Percentiles rank a stretch among this genome's conserved stretches.
phyloP scores from a whole-genome alignment of 768 basidiomycete species.

The Trametopsis cervina region DNA sequence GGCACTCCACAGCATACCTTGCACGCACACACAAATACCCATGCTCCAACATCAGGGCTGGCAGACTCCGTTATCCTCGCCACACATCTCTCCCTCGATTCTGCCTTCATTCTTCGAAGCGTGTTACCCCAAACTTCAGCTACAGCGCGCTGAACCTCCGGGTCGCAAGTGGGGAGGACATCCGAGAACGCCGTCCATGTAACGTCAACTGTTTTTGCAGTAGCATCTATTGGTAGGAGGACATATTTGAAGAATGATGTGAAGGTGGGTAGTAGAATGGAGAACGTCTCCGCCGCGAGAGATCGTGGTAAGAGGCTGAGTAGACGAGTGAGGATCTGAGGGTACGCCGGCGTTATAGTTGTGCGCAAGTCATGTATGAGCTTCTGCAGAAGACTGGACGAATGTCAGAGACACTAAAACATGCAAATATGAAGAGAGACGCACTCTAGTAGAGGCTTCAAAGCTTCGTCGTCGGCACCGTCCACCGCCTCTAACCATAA shows the following conservation, averaged over 20 bases:
- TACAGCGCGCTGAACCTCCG: constrained; percentile 68
- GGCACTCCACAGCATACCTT: constrained; percentile 42
- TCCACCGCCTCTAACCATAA: constrained; percentile 58
- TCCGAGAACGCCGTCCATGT: constrained; percentile 53
- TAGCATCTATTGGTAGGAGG: constrained; percentile 53
- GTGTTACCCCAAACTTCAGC: constrained; percentile 87
- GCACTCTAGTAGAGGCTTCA: constrained; percentile 72
- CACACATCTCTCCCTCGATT: constrained; percentile 50
- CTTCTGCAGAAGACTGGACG: constrained; percentile 64
- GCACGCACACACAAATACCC: constrained; percentile 73
- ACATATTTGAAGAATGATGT: constrained; percentile 67
- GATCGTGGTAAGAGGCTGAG: constrained; percentile 50
- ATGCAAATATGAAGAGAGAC: constrained; percentile 21
- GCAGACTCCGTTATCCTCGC: constrained; percentile 38
- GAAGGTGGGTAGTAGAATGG: constrained; percentile 59
- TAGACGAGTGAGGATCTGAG: constrained; percentile 45
- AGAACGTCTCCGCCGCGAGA: constrained; percentile 54
- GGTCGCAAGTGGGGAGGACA: constrained; percentile 50
- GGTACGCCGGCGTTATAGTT: constrained; percentile 60
- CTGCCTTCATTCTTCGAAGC: constrained; percentile 62
- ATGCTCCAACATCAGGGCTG: constrained; percentile 59
- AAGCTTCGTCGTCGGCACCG: constrained; percentile 61
- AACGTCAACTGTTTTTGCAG: constrained; percentile 29
- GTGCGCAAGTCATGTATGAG: constrained; percentile 76
- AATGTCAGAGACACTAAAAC: constrained; percentile 9